Evolutionary conservation across 257 asterid species (phyloP).

Genomic region (Marsdenia floribunda): DNA sequence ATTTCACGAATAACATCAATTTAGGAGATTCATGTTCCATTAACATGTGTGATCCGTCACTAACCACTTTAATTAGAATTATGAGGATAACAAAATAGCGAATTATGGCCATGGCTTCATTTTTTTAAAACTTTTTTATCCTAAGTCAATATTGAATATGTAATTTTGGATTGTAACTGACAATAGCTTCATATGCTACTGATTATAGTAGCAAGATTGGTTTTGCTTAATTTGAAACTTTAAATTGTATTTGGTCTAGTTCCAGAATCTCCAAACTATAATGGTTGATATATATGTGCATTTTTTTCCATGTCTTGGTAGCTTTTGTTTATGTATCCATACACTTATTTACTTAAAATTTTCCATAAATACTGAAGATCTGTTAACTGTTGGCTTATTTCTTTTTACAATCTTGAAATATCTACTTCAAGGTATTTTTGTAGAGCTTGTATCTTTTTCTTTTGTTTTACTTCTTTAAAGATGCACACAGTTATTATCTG

Average conservation of each 20-base stretch:
- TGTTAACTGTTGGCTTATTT: not conserved
- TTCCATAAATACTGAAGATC: not conserved
- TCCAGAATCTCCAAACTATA: not conserved
- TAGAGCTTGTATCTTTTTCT: not conserved
- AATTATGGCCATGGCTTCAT: too few species aligned
- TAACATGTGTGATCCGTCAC: not conserved
- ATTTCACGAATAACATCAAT: not conserved
- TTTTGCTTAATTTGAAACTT: not conserved
- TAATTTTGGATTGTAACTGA: not conserved
- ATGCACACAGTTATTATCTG: constrained; percentile 10
- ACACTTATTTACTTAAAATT: not conserved
- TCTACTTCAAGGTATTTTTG: not conserved
- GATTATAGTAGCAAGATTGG: not conserved
- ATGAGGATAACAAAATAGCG: not conserved
- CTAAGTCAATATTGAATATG: not conserved
- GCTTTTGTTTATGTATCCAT: not conserved
- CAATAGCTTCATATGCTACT: not conserved
- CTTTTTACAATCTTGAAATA: not conserved
- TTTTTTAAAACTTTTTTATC: too few species aligned
- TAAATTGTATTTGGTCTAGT: not conserved
- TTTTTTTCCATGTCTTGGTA: not conserved
- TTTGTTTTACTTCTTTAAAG: constrained; percentile 14
- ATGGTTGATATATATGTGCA: not conserved
- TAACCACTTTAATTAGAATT: not conserved
- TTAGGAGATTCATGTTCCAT: not conserved